Base-by-base conservation (phyloP, 495 filamentous ascomycete genomes). In the Glutinoglossum americanum region DNA sequence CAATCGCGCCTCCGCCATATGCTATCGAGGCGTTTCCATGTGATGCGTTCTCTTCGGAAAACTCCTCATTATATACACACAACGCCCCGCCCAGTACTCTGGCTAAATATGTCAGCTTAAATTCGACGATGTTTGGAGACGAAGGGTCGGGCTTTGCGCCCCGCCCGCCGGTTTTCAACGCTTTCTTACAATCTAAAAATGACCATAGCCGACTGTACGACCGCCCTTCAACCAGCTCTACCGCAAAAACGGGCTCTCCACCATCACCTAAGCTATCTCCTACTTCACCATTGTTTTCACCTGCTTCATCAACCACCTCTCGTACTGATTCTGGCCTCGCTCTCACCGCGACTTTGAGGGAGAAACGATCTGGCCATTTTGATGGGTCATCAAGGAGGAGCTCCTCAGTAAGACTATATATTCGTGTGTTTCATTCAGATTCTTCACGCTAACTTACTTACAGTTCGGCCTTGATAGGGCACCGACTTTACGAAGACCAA, bases 291-390 rank as follows among this genome's bases (percentile, higher is more conserved):
- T 77, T 79, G 62, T 94, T 94, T 67, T 85, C 87, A 45, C 77
- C 81, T 64, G 80, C 87, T 0, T 75, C 74, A 5, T 87, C 84
- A 0, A 81, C 84, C 8, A 77, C 83, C 15, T 92, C 86, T n/a
- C 78, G 89, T 10, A 89, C 81, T 62, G 92, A 97, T 64, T 94
- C 89, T 32, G 90, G 86, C 2, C 89, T 87, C 67, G 83, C 85
- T 25, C 73, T 95, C 32, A 82, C 88, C 60, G 79, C 85, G 6
- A 93, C 84, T 7, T 70, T 98, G 41, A 77, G 87, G 23, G 92
- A 95, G 66, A 98, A 96, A 73, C 81, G 92, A 32, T 96, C 92
- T 15, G 92, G 87, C 8, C 89, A 96, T 68, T 94, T 95, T 56
- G 49, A 97, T 67, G 76, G 80, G 25, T 75, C 77, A 54, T 87